Percentiles rank a stretch among this genome's conserved stretches.
Evolutionary conservation across 805 yeast genomes (phyloP).

Genomic region (Debaryomyces tyrocola): DNA sequence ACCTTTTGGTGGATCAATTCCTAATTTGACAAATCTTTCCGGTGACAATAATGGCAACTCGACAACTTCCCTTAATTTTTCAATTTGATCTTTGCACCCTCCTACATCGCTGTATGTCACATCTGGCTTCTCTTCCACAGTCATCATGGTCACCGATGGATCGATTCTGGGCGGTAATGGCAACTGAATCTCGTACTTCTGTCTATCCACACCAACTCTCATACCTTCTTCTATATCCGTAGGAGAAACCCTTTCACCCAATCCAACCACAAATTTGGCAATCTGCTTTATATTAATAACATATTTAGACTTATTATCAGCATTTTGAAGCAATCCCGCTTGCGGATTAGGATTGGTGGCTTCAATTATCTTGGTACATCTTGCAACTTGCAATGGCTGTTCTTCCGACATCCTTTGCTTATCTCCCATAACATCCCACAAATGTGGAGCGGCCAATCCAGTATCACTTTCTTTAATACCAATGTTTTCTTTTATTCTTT

Average conservation of each 20-base stretch:
- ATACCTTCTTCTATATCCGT: constrained; percentile 99
- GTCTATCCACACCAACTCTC: constrained; percentile 99
- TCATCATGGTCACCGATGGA: constrained; percentile 99
- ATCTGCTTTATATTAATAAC: constrained; percentile 97
- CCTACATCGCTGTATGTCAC: constrained; percentile 98
- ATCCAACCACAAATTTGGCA: constrained; percentile 94
- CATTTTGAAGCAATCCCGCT: constrained; percentile 45
- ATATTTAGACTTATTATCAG: constrained; percentile 86
- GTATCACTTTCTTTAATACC: constrained; percentile 96
- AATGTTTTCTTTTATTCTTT: constrained; percentile 87
- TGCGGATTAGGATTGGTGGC: constrained; percentile 41
- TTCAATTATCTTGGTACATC: constrained; percentile 96
- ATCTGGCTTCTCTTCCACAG: constrained; percentile 99
- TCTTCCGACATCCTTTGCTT: constrained; percentile 90
- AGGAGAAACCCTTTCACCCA: constrained; percentile 96
- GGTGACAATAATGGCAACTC: constrained; percentile 93
- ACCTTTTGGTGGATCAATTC: constrained; percentile 99
- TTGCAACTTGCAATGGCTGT: constrained; percentile 95
- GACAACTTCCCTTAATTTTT: constrained; percentile 92
- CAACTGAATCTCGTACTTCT: constrained; percentile 92
- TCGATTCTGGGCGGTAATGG: constrained; percentile 98
- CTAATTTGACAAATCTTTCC: constrained; percentile 93
- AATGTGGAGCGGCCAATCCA: constrained; percentile 93
- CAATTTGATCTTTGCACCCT: constrained; percentile 98
- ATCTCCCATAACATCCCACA: constrained; percentile 98